These are phyloP conservation scores for Cyclostephanos tholiformis DNA, from an alignment of 108 stramenopile genomes.

Conservation along the genomic window DNA sequence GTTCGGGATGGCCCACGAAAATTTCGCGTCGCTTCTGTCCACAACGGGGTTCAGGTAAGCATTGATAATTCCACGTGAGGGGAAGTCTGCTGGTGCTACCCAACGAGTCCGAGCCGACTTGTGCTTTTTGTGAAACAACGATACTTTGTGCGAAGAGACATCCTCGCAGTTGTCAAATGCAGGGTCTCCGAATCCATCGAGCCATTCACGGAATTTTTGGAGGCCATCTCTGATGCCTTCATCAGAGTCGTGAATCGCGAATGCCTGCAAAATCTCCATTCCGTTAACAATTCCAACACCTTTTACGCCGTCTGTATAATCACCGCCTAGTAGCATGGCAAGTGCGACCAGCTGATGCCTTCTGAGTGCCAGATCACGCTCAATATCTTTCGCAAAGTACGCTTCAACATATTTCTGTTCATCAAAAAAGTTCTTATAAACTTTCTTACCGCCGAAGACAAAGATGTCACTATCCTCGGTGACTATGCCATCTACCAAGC, in stretches of 20 bases:
- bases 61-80: conserved; percentile 65
- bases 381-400: conserved; percentile 84
- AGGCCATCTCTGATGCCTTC: conserved; percentile 63
- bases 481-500: conserved; percentile 96
- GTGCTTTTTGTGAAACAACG: conserved; percentile 77
- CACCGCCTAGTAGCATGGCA: conserved; percentile 96
- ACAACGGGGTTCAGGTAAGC: conserved; percentile 90
- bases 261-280: conserved; percentile 94
- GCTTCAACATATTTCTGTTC: conserved; percentile 95
- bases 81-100: conserved; percentile 86
- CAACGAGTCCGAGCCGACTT: conserved; percentile 78
- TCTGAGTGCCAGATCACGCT: conserved; percentile 84
- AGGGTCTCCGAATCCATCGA: conserved; percentile 81
- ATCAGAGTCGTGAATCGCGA: conserved; percentile 62
- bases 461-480: conserved; percentile 99
- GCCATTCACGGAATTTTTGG: conserved; percentile 79
- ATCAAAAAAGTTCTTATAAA: conserved; percentile 94
- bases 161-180: conserved; percentile 17
- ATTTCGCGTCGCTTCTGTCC: conserved; percentile 64
- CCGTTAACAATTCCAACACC: conserved; percentile 99
- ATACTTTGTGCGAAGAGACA: conserved; percentile 17
- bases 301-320: conserved; percentile 98
- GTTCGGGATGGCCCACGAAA: conserved; percentile 90
- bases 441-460: conserved; percentile 91
- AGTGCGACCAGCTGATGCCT: conserved; percentile 84